Base-by-base conservation (phyloP, 257 asterid species). In the Nicotiana tabacum region DNA sequence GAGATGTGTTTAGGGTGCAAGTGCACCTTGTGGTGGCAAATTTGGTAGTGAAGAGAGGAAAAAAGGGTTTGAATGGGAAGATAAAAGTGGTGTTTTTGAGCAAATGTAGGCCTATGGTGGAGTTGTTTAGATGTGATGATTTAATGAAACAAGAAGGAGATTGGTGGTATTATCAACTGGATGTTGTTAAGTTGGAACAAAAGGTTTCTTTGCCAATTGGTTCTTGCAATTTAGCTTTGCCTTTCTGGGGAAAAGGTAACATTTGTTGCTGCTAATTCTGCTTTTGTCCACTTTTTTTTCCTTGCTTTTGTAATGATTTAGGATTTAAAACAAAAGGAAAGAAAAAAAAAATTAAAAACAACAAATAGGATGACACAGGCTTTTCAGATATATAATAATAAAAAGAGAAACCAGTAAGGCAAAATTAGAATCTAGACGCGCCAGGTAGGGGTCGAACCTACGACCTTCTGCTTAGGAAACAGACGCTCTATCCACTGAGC, bases 401-500 rank as follows among this genome's bases (percentile, higher is more conserved):
- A 21, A 21, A 21, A 21, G 21, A 21, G 21, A 9, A 48, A 48
- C 10, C 10, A 48, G 1, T 48, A 8, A 3, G 3, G 55, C 55
- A 48, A 48, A 21, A 21, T 21, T 21, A 21, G 21, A 21, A 21
- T 21, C 21, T 21, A 21, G 21, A 21, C 98, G 98, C 98, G 93
- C 98, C 98, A 93, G 97, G 93, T 90, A 95, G 97, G 95, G 98
- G 93, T 92, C 97, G 95, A 92, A 92, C 97, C 98, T 93, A 90
- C 97, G 94, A 86, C 98, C 90, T 93, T 93, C 98, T 92, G 97
- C 97, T 95, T 92, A 94, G 98, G 95, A 95, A 92, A 94, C 94
- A 91, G 95, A 92, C 97, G 95, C 98, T 94, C 97, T 94, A 92
- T 94, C 98, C 99, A 89, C 99, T 94, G 97, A 95, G 97, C 98